Percentiles rank a stretch among this genome's conserved stretches.
Conservation (phyloP, 2,329 filamentous ascomycete genomes). For the Fusarium nurragi region DNA sequence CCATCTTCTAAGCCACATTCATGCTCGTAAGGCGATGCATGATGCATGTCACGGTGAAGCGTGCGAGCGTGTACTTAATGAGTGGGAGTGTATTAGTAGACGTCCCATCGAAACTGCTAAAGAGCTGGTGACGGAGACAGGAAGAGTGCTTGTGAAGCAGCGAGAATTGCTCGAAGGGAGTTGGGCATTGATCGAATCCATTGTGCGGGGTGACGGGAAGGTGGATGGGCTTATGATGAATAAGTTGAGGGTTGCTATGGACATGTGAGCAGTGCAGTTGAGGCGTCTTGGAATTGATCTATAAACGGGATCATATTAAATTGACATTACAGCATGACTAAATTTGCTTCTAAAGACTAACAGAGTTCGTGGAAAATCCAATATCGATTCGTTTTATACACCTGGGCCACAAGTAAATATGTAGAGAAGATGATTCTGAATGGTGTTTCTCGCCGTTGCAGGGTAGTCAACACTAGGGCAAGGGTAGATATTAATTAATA, state of each 20-base stretch:
- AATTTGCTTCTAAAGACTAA: not conserved
- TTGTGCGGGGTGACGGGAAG: not conserved
- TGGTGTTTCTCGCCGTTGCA: not conserved
- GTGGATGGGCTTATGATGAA: not conserved
- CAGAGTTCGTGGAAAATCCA: not conserved
- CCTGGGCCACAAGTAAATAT: not conserved
- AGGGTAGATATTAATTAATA: accelerated
- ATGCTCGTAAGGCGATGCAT: not conserved
- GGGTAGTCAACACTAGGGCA: accelerated
- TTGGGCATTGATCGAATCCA: conserved; percentile 6
- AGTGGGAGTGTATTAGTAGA: conserved; percentile 22
- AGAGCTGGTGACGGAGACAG: not conserved
- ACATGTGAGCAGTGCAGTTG: not conserved
- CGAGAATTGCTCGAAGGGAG: conserved; percentile 10
- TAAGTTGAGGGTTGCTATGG: not conserved
- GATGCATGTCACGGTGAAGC: conserved; percentile 6
- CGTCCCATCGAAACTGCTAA: conserved; percentile 3
- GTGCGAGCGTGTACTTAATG: conserved; percentile 30
- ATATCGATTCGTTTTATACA: not conserved
- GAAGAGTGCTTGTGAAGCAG: not conserved
- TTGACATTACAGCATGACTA: too few species aligned
- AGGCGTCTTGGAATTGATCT: too few species aligned
- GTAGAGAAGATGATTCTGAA: not conserved
- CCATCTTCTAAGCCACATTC: not conserved
- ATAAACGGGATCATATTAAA: too few species aligned